Base-by-base conservation (phyloP, 352 stramenopile species). In the Pythium brassicae region DNA sequence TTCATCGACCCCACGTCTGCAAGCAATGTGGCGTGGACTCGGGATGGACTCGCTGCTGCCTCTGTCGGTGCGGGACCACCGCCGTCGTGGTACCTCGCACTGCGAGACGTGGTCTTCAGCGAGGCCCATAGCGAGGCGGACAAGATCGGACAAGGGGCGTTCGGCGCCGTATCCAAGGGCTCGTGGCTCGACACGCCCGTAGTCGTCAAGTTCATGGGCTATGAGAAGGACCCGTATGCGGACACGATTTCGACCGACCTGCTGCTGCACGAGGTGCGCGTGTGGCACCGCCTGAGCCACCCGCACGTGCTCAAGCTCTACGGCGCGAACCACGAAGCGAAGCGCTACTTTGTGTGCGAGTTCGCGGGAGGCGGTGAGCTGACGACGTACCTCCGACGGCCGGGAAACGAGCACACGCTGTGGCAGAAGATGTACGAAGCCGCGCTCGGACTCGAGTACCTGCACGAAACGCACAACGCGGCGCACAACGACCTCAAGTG, bases 371-470 rank as follows among this genome's bases (percentile, higher is more conserved):
- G n/a, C 50, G 17, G 19, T 23, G 37, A 26, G 27, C 32, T 37
- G 32, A 10, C 53, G 5, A 37, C 32, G 32, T 37, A 37, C 32
- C 32, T 37, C 5, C 32, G 14, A 9, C 32, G 5, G 32, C 32
- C 32, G 5, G 32, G 32, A 7, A 34, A 42, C 1, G 23, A 60
- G 14, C 32, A 44, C 44, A 9, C 2, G 17, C 7, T 53, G 1
- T 72, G 58, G 58, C 32, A 59, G 10, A 50, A 52, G 0, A 9
- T 76, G 20, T 63, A 66, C 15, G 48, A 73, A 50, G 61, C 42
- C 12, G 65, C 68, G n/a, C 26, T 75, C n/a, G 62, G 62, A 20
- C 48, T 71, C 14, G 45, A 63, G 14, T 70, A 73, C 40, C 50
- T 74, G 4, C 66, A 74, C 25, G 32, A 9, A 11, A 49, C 65